Evolutionary conservation across 2,329 filamentous ascomycete genomes (phyloP).

Genomic region (Aspergillus floridensis): DNA sequence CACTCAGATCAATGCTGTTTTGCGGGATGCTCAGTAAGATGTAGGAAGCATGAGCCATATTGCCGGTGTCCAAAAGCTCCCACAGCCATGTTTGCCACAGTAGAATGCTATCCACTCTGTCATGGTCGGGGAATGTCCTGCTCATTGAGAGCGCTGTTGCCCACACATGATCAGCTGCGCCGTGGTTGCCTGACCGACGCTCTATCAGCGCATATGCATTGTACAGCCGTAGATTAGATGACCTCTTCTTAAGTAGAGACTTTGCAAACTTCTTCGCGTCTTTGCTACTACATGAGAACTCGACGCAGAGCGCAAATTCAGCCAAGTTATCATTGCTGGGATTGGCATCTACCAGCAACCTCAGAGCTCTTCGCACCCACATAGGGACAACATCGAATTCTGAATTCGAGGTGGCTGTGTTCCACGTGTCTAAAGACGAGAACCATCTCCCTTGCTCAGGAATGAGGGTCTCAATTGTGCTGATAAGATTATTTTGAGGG

Average conservation of each 20-base stretch:
- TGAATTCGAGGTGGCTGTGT: constrained; percentile 20
- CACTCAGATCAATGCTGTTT: constrained; percentile 32
- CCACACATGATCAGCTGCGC: constrained; percentile 64
- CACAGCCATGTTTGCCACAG: constrained; percentile 66
- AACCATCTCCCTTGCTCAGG: constrained; percentile 49
- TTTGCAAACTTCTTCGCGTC: constrained; percentile 70
- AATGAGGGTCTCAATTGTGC: constrained; percentile 57
- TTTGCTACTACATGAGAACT: constrained; percentile 54
- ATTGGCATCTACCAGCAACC: constrained; percentile 51
- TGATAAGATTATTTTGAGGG: constrained; percentile 36
- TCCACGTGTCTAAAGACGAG: constrained; percentile 36
- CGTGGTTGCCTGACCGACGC: constrained; percentile 54
- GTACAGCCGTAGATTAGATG: constrained; percentile 67
- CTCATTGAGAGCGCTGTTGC: constrained; percentile 63
- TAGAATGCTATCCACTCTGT: constrained; percentile 40
- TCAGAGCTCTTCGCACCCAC: constrained; percentile 56
- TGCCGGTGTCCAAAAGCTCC: constrained; percentile 56
- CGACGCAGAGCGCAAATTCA: constrained; percentile 69
- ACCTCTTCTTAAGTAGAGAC: constrained; percentile 65
- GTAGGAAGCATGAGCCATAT: constrained; percentile 37
- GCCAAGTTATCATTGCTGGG: constrained; percentile 55
- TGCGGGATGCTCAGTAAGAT: constrained; percentile 43
- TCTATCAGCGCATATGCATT: constrained; percentile 77
- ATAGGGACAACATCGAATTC: constrained; percentile 39
- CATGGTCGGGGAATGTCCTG: constrained; percentile 35